Percentiles rank a stretch among this genome's conserved stretches.
These are phyloP conservation scores for Cubamyces lactineus DNA, from an alignment of 768 basidiomycete species.

Conservation along the genomic window DNA sequence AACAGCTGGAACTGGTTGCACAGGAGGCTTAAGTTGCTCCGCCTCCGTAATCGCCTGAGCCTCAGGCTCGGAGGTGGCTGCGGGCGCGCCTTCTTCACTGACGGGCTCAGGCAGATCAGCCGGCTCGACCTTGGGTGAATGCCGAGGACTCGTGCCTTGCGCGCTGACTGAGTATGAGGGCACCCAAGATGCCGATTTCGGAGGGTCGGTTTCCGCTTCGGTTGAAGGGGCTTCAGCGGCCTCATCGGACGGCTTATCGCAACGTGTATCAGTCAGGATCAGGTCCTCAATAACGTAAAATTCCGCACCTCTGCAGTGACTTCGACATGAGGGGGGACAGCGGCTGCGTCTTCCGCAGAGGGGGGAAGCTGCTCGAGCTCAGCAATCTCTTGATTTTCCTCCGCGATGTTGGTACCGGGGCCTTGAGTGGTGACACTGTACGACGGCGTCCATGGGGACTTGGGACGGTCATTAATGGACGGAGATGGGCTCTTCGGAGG, in stretches of 20 bases:
- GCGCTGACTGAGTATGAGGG: conserved; percentile 54
- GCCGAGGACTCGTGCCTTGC: conserved; percentile 37
- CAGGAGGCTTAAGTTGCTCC: conserved; percentile 1
- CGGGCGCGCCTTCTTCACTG: neutral
- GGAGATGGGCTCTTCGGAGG: conserved; percentile 14
- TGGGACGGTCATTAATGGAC: conserved; percentile 42
- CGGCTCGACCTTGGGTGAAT: conserved; percentile 12
- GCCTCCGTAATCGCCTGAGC: neutral
- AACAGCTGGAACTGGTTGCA: neutral
- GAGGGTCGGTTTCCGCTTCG: conserved; percentile 33
- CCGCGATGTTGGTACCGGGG: conserved; percentile 31
- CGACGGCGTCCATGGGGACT: conserved; percentile 56
- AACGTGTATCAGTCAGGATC: neutral
- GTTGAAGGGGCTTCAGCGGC: neutral
- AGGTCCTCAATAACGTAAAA: neutral
- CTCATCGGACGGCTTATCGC: conserved; percentile 13
- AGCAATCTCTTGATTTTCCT: conserved; percentile 26
- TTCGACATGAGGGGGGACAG: conserved; percentile 13
- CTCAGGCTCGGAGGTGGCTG: conserved; percentile 14
- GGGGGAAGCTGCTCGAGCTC: conserved; percentile 29
- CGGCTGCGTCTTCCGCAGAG: conserved; percentile 8
- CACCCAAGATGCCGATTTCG: conserved; percentile 49
- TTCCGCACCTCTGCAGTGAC: conserved; percentile 21
- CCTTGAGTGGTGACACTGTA: conserved; percentile 54
- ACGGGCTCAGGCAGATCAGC: conserved; percentile 12